Evolutionary conservation across 2,329 filamentous ascomycete species (phyloP).

Genomic region (Thelonectria blattea): DNA sequence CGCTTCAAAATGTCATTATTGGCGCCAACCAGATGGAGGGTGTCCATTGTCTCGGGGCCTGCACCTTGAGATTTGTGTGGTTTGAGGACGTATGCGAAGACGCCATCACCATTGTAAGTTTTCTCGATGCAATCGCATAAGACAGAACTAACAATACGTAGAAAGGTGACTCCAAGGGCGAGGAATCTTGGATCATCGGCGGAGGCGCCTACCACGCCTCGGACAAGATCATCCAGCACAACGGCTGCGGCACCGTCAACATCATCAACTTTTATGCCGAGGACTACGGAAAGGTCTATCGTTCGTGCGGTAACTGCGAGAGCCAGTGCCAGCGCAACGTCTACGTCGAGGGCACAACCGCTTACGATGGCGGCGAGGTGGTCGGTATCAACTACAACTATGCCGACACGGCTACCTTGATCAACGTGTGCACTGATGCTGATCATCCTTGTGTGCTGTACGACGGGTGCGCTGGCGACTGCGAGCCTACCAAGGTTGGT

Average conservation of each 20-base stretch:
- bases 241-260: slow-evolving; percentile 45
- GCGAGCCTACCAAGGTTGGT: slow-evolving; percentile 9
- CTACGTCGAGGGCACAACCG: slow-evolving; percentile 45
- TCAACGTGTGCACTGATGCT: slow-evolving; percentile 25
- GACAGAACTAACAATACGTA: background rate
- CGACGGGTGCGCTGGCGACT: slow-evolving; percentile 22
- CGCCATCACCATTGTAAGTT: slow-evolving; percentile 32
- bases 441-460: slow-evolving; percentile 35
- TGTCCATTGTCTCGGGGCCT: slow-evolving; percentile 37
- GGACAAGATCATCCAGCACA: slow-evolving; percentile 50
- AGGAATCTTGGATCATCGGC: slow-evolving; percentile 43
- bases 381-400: slow-evolving; percentile 50
- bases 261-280: slow-evolving; percentile 29
- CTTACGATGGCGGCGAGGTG: slow-evolving; percentile 48
- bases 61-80: slow-evolving; percentile 38
- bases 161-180: slow-evolving; percentile 30
- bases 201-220: slow-evolving; percentile 46
- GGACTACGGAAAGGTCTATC: slow-evolving; percentile 27
- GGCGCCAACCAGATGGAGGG: slow-evolving; percentile 37
- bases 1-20: slow-evolving; percentile 34
- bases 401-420: slow-evolving; percentile 44
- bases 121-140: no score
- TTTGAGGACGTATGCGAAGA: slow-evolving; percentile 38
- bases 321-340: slow-evolving; percentile 33
- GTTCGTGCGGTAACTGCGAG: slow-evolving; percentile 22